These are phyloP conservation scores for Epipyxis sp. DNA, from an alignment of 108 stramenopile genomes.

Conservation along the genomic window DNA sequence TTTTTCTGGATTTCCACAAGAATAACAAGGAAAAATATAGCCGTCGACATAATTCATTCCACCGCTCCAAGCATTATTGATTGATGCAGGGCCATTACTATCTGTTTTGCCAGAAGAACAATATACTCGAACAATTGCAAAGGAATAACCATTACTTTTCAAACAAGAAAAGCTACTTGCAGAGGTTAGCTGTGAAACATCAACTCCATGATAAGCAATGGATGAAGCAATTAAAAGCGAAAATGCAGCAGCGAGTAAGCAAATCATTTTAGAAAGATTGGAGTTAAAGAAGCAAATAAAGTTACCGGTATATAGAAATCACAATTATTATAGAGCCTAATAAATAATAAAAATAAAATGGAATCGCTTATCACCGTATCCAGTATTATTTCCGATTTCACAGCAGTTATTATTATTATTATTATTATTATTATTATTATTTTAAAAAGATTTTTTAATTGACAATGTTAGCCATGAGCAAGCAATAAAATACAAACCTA, in stretches of 20 bases:
- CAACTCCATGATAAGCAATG: slow-evolving; percentile 8
- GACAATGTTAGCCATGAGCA: too few species aligned
- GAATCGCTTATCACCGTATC: too few species aligned
- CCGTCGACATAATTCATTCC: slow-evolving; percentile 30
- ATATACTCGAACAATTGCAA: slow-evolving; percentile 31
- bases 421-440: too few species aligned
- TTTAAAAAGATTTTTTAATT: too few species aligned
- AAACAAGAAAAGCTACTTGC: slow-evolving; percentile 3
- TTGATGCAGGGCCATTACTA: slow-evolving; percentile 12
- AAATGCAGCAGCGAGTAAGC: background rate
- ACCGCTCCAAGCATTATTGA: slow-evolving; percentile 30
- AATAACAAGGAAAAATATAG: slow-evolving; percentile 34
- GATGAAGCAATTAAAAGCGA: background rate
- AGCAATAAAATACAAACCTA: too few species aligned
- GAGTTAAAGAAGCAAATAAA: too few species aligned
- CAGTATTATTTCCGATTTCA: too few species aligned
- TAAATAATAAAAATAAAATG: too few species aligned
- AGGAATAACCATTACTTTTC: slow-evolving; percentile 19
- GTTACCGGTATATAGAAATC: too few species aligned
- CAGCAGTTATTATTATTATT: too few species aligned
- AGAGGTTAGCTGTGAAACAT: slow-evolving; percentile 30
- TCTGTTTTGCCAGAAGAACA: background rate
- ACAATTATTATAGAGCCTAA: too few species aligned
- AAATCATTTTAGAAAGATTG: too few species aligned
- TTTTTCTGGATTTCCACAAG: slow-evolving; percentile 27